Conservation (phyloP, 805 yeast species). For the Wickerhamomyces bisporus region DNA sequence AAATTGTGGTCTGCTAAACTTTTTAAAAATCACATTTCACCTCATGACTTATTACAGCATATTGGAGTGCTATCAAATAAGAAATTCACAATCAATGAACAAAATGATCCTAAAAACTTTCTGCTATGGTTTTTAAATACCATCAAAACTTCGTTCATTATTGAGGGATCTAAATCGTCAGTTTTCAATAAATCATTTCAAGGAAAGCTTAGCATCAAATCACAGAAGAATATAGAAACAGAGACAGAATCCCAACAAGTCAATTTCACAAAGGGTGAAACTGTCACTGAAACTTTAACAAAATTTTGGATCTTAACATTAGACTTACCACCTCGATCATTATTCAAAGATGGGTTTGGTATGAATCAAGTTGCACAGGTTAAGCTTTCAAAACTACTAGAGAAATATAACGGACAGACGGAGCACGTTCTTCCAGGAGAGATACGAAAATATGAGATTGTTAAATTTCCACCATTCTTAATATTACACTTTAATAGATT, state of each 20-base stretch:
- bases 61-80: constrained; percentile 40
- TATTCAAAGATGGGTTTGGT: constrained; percentile 45
- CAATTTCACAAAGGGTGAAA: no score
- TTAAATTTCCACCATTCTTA: constrained; percentile 46
- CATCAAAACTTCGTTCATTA: constrained; percentile 27
- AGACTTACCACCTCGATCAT: constrained; percentile 53
- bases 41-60: constrained; percentile 56
- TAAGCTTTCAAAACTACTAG: constrained; percentile 37
- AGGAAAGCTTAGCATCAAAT: constrained; percentile 42
- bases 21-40: constrained; percentile 58
- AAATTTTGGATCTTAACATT: constrained; percentile 53
- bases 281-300: constrained; percentile 8
- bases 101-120: constrained; percentile 51
- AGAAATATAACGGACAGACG: constrained; percentile 31
- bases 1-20: constrained; percentile 62
- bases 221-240: constrained; percentile 22
- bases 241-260: constrained; percentile 18
- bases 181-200: constrained; percentile 38
- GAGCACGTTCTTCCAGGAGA: constrained; percentile 31
- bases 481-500: constrained; percentile 56
- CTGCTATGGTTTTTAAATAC: constrained; percentile 55
- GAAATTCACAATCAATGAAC: constrained; percentile 32
- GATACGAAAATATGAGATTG: constrained; percentile 33
- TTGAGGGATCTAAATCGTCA: constrained; percentile 14
- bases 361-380: constrained; percentile 49